A percentile compares a stretch with the other conserved stretches of the same genome.
phyloP scores from a whole-genome alignment of 1,139 yeast species.

The Arxiozyma heterogenica region DNA sequence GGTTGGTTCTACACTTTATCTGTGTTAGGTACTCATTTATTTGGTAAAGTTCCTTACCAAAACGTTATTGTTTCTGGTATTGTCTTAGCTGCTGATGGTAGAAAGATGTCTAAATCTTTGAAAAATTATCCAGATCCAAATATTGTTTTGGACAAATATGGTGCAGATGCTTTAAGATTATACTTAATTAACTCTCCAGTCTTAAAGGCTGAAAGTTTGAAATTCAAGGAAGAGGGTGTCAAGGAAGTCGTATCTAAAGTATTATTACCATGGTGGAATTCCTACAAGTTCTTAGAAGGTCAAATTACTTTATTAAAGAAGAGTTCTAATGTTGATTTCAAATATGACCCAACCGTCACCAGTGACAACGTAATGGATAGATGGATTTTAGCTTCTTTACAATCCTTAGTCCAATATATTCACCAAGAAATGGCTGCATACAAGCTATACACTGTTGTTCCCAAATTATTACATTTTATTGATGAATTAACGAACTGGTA shows the following conservation, averaged over 20 bases:
- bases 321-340: conserved; percentile 60
- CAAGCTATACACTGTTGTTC: conserved; percentile 92
- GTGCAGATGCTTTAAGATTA: conserved; percentile 95
- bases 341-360: conserved; percentile 52
- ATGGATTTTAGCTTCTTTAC: conserved; percentile 93
- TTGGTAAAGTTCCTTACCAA: conserved; percentile 85
- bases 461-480: conserved; percentile 76
- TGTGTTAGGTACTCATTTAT: conserved; percentile 90
- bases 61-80: conserved; percentile 96
- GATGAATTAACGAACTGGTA: conserved; percentile 98
- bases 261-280: conserved; percentile 96
- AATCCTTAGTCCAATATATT: conserved; percentile 75
- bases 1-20: conserved; percentile 99
- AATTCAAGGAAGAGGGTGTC: conserved; percentile 97
- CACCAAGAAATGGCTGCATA: conserved; percentile 85
- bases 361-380: conserved; percentile 92
- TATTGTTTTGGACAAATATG: conserved; percentile 71
- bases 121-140: conserved; percentile 97
- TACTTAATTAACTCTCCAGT: conserved; percentile 97
- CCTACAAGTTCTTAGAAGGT: conserved; percentile 91
- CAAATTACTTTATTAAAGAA: conserved; percentile 81
- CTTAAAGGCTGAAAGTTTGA: conserved; percentile 89
- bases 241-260: conserved; percentile 95
- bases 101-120: conserved; percentile 97
- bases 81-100: conserved; percentile 95